A percentile compares a stretch with the other conserved stretches of the same genome.
These are phyloP conservation scores for Hypoxylon sp. DNA, from an alignment of 2,329 filamentous ascomycete genomes.

Conservation along the genomic window DNA sequence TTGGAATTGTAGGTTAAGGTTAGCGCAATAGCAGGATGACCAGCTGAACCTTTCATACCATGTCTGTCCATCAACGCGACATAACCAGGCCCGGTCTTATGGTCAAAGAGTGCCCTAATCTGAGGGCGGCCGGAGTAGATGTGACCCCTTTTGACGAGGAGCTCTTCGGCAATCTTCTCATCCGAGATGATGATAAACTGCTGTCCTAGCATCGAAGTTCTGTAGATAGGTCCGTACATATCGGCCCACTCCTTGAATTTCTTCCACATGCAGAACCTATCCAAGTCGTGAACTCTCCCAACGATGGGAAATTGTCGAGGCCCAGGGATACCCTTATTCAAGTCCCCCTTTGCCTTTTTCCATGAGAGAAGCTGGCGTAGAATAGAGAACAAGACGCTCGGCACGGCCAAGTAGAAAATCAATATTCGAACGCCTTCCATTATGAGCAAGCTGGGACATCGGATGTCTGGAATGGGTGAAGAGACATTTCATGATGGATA, in stretches of 20 bases:
- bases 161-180: conserved; percentile 57
- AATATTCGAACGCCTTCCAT: conserved; percentile 53
- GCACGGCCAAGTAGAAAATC: conserved; percentile 56
- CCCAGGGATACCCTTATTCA: conserved; percentile 52
- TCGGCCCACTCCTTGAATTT: conserved; percentile 53
- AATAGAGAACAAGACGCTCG: conserved; percentile 53
- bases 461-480: neutral
- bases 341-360: conserved; percentile 40
- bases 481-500: neutral
- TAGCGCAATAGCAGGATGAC: neutral
- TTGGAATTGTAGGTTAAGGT: conserved; percentile 33
- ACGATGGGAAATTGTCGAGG: conserved; percentile 57
- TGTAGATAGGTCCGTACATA: conserved; percentile 44
- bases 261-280: conserved; percentile 57
- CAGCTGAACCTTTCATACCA: conserved; percentile 43
- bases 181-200: conserved; percentile 54
- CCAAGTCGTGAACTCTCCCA: conserved; percentile 58
- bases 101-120: conserved; percentile 57
- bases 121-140: conserved; percentile 60
- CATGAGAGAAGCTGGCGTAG: conserved; percentile 51
- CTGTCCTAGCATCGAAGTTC: conserved; percentile 46
- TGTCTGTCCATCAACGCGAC: conserved; percentile 60
- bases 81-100: conserved; percentile 58
- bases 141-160: conserved; percentile 58
- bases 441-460: conserved; percentile 4